A percentile compares a stretch with the other conserved stretches of the same genome.
Conservation (phyloP, 345 rosid species). For the Gossypioides kirkii region DNA sequence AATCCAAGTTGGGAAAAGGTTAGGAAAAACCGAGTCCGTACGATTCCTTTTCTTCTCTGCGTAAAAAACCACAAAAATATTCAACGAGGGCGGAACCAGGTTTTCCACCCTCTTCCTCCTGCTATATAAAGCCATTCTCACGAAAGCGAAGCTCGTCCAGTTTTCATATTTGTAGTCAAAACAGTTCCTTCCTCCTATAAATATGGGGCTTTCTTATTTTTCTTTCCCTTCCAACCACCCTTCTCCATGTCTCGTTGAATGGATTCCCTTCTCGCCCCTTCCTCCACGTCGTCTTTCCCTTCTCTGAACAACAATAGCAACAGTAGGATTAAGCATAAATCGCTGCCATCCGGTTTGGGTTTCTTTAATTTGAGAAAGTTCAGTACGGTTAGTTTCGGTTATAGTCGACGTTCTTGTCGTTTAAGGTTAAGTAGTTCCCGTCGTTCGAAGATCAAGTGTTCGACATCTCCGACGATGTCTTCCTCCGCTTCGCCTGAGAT, state of each 20-base stretch:
- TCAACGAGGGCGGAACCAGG: neutral
- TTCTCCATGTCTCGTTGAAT: conserved; percentile 21
- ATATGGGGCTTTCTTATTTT: conserved; percentile 23
- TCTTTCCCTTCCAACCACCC: neutral
- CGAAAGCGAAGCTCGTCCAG: neutral
- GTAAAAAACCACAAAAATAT: neutral
- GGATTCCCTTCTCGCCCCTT: conserved; percentile 25
- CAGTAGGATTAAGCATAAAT: neutral
- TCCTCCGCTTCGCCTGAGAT: conserved; percentile 7
- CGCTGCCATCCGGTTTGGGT: conserved; percentile 20
- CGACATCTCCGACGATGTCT: conserved; percentile 12
- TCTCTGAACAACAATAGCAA: conserved; percentile 12
- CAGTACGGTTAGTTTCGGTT: conserved; percentile 13
- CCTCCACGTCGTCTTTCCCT: conserved; percentile 20
- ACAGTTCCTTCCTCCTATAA: conserved; percentile 35
- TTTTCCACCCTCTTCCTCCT: neutral
- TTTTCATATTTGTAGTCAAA: neutral
- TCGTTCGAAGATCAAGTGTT: conserved; percentile 4
- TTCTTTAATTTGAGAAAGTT: conserved; percentile 20
- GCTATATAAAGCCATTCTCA: neutral
- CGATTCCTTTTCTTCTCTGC: neutral
- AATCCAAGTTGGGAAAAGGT: neutral
- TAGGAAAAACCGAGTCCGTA: neutral
- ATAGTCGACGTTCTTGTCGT: neutral
- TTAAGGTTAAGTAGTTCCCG: neutral